phyloP scores from a whole-genome alignment of 495 filamentous ascomycete genomes.

The Polyplosphaeria fusca region DNA sequence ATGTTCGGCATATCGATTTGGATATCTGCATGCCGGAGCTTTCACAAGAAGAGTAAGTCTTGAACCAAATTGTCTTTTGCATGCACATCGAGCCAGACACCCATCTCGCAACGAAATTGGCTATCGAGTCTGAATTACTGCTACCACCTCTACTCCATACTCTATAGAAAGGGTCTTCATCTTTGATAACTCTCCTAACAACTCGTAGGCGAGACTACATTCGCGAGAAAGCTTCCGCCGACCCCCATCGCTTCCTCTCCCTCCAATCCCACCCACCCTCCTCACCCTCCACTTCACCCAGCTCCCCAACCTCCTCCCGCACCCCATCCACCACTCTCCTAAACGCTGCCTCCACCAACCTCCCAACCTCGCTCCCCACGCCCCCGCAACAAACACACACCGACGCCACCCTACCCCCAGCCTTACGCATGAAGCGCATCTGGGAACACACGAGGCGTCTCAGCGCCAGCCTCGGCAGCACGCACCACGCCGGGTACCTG shows the following conservation, averaged over 20 bases:
- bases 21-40: conserved; percentile 27
- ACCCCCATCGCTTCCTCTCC: conserved; percentile 25
- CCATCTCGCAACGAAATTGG: background rate
- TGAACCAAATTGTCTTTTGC: background rate
- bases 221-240: conserved; percentile 37
- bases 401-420: conserved; percentile 8
- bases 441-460: conserved; percentile 19
- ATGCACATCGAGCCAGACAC: too few species aligned
- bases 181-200: background rate
- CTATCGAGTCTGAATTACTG: background rate
- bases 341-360: conserved; percentile 13
- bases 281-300: background rate
- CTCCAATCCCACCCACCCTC: conserved; percentile 10
- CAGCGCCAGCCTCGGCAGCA: conserved; percentile 1
- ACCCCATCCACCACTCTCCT: conserved; percentile 6
- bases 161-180: background rate
- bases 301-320: conserved; percentile 10
- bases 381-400: conserved; percentile 16
- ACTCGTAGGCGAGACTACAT: conserved; percentile 31
- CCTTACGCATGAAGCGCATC: conserved; percentile 16
- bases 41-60: conserved; percentile 36
- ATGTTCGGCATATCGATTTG: conserved; percentile 39
- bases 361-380: conserved; percentile 11
- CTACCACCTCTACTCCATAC: background rate
- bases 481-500: conserved; percentile 5